These are phyloP conservation scores for Phytophthora litchii DNA, from an alignment of 352 stramenopile species.

Conservation along the genomic window DNA sequence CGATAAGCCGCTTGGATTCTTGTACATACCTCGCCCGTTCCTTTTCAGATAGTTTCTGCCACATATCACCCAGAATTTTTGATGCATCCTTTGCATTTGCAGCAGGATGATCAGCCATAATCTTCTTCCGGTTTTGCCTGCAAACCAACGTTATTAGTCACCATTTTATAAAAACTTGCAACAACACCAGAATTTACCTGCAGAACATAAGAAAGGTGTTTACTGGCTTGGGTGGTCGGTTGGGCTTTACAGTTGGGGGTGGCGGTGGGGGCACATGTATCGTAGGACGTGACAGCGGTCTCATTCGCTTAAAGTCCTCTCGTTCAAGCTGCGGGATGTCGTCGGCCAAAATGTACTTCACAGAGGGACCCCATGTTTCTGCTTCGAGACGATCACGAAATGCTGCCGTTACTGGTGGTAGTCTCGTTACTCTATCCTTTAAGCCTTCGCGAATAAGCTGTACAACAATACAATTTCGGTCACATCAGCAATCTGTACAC, in stretches of 20 bases:
- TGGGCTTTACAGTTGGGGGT: slow-evolving; percentile 46
- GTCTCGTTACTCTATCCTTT: slow-evolving; percentile 59
- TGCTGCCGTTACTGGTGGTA: slow-evolving; percentile 57
- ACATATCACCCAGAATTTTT: slow-evolving; percentile 86
- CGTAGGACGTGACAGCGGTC: slow-evolving; percentile 60
- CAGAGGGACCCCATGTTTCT: slow-evolving; percentile 63
- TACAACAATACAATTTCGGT: neutral
- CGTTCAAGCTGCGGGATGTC: slow-evolving; percentile 76
- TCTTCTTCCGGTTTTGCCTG: slow-evolving; percentile 80
- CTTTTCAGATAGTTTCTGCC: slow-evolving; percentile 83
- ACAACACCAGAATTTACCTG: no score
- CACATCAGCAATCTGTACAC: slow-evolving; percentile 7
- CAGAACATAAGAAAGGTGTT: slow-evolving; percentile 84
- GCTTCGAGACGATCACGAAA: slow-evolving; percentile 73
- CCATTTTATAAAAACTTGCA: no score
- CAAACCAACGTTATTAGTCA: slow-evolving; percentile 37
- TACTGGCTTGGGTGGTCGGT: slow-evolving; percentile 80
- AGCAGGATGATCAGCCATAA: slow-evolving; percentile 75
- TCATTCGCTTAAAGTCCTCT: slow-evolving; percentile 84
- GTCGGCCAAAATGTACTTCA: slow-evolving; percentile 79
- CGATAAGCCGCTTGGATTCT: no score
- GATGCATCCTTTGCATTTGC: slow-evolving; percentile 83
- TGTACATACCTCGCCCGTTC: slow-evolving; percentile 60
- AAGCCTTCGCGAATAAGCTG: slow-evolving; percentile 78
- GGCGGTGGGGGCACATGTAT: slow-evolving; percentile 36